Percentiles rank a stretch among this genome's conserved stretches.
These are phyloP conservation scores for Linnemannia schmuckeri DNA, from an alignment of 192 early-diverging fungal genomes.

Conservation along the genomic window DNA sequence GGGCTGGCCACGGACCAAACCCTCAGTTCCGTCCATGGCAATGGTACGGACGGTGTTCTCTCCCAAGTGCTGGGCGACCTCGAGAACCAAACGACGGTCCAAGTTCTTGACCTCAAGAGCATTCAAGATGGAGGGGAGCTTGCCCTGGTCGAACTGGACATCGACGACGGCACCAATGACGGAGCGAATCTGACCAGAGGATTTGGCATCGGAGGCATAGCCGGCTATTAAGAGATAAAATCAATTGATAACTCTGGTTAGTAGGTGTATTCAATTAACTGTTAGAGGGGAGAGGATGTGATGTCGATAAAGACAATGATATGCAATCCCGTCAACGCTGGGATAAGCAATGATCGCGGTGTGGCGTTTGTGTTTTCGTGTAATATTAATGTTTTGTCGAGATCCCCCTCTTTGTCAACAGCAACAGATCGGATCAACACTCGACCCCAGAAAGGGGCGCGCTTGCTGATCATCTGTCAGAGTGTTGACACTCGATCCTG, in stretches of 20 bases:
- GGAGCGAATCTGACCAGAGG: slow-evolving; percentile 52
- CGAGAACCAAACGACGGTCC: slow-evolving; percentile 80
- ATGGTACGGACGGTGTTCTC: slow-evolving; percentile 99
- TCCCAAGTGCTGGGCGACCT: slow-evolving; percentile 61
- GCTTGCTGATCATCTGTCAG: neutral
- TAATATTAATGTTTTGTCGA: neutral
- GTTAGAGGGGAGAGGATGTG: neutral
- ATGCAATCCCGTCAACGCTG: neutral
- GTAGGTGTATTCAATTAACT: neutral
- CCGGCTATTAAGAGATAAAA: slow-evolving; percentile 22
- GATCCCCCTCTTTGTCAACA: neutral
- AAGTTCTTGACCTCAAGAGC: slow-evolving; percentile 89
- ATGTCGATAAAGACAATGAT: neutral
- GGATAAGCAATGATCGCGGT: neutral
- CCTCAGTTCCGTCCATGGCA: slow-evolving; percentile 99
- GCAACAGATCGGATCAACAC: neutral
- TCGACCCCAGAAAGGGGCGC: neutral
- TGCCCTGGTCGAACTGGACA: slow-evolving; percentile 93
- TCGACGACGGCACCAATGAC: slow-evolving; percentile 99
- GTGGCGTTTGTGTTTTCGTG: neutral
- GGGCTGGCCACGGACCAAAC: slow-evolving; percentile 95
- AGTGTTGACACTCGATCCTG: neutral
- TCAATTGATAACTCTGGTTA: neutral
- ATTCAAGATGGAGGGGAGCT: slow-evolving; percentile 94
- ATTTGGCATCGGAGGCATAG: slow-evolving; percentile 54